Evolutionary conservation across 805 yeast genomes (phyloP).

Genomic region (Wickerhamomyces queroliae): DNA sequence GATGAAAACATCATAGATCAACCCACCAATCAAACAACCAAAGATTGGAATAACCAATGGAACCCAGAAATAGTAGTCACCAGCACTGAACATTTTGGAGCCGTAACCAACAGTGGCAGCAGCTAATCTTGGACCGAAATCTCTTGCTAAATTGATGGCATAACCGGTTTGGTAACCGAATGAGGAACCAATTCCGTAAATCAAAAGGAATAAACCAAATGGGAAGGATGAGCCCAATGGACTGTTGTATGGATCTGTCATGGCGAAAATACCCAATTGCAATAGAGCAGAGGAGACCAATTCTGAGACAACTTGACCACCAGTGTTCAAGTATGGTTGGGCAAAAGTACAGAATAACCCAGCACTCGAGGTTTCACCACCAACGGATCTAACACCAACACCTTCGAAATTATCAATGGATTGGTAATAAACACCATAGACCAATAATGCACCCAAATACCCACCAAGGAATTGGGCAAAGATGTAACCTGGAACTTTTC

Average conservation of each 20-base stretch:
- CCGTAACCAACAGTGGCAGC: constrained; percentile 42
- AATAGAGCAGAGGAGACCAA: constrained; percentile 38
- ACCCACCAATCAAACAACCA: constrained; percentile 43
- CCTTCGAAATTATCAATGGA: constrained; percentile 34
- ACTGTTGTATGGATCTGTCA: constrained; percentile 46
- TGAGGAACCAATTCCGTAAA: constrained; percentile 40
- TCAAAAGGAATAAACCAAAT: constrained; percentile 37
- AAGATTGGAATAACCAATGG: constrained; percentile 44
- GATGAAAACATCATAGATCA: constrained; percentile 44
- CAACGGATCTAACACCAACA: constrained; percentile 17
- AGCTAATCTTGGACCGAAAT: constrained; percentile 48
- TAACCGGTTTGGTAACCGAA: constrained; percentile 49
- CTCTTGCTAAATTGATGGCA: constrained; percentile 51
- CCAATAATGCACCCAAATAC: constrained; percentile 37
- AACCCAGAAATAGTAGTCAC: constrained; percentile 46
- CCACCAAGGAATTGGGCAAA: constrained; percentile 45
- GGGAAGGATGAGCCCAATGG: constrained; percentile 42
- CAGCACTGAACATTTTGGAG: constrained; percentile 30
- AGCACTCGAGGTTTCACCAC: constrained; percentile 30
- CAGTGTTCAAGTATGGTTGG: constrained; percentile 30
- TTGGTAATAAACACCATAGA: constrained; percentile 38
- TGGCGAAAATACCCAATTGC: constrained; percentile 41
- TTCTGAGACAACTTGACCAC: constrained; percentile 44
- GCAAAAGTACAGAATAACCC: constrained; percentile 44
- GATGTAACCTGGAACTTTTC: constrained; percentile 38